Evolutionary conservation across 805 yeast species (phyloP).

Genomic region (Candida takata): DNA sequence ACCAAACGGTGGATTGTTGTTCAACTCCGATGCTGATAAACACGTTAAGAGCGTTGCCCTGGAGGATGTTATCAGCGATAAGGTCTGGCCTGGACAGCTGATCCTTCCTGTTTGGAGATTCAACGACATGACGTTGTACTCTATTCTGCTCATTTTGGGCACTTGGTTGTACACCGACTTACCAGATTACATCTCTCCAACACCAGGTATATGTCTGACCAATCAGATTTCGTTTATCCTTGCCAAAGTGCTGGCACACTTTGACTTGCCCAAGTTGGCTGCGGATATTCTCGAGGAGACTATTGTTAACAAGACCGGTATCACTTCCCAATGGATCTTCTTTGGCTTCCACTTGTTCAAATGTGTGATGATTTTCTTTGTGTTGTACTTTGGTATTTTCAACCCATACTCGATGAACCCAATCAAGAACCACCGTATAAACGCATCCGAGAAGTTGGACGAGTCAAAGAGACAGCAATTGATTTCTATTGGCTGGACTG

Average conservation of each 20-base stretch:
- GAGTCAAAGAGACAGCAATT: slow-evolving; percentile 36
- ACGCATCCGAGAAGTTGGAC: slow-evolving; percentile 28
- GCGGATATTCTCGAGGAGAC: slow-evolving; percentile 43
- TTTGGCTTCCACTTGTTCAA: slow-evolving; percentile 70
- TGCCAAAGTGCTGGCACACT: slow-evolving; percentile 24
- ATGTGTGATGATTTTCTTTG: slow-evolving; percentile 43
- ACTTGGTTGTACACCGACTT: slow-evolving; percentile 90
- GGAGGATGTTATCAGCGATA: slow-evolving; percentile 47
- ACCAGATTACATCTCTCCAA: slow-evolving; percentile 84
- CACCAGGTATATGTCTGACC: slow-evolving; percentile 84
- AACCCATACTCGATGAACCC: slow-evolving; percentile 63
- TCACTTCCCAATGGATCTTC: slow-evolving; percentile 54
- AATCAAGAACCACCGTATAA: slow-evolving; percentile 24
- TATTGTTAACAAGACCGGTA: slow-evolving; percentile 30
- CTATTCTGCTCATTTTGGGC: slow-evolving; percentile 31
- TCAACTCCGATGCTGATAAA: slow-evolving; percentile 50
- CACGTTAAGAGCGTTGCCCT: slow-evolving; percentile 39
- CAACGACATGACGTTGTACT: slow-evolving; percentile 35
- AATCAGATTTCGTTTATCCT: slow-evolving; percentile 39
- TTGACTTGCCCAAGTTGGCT: slow-evolving; percentile 39
- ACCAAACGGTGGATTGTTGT: slow-evolving; percentile 72
- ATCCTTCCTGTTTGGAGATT: slow-evolving; percentile 65
- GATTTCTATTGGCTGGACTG: slow-evolving; percentile 86
- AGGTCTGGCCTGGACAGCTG: slow-evolving; percentile 87
- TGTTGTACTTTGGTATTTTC: slow-evolving; percentile 62